Percentiles rank a stretch among this genome's conserved stretches.
These are phyloP conservation scores for Fragilariopsis cylindrus DNA, from an alignment of 108 stramenopile species.

Conservation along the genomic window DNA sequence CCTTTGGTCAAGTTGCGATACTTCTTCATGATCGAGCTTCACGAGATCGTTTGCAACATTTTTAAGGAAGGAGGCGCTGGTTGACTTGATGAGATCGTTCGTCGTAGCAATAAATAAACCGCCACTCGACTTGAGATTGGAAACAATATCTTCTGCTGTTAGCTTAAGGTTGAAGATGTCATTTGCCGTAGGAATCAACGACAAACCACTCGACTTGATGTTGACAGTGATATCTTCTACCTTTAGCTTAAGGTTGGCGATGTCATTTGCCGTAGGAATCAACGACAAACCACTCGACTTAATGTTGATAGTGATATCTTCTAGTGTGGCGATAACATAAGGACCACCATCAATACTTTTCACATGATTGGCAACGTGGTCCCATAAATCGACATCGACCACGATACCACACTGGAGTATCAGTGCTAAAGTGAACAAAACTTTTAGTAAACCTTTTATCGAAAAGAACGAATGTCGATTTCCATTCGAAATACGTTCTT, in stretches of 20 bases:
- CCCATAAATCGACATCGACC: neutral
- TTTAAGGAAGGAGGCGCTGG: too few relatives aligned
- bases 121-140: neutral
- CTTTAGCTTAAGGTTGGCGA: neutral
- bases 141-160: neutral
- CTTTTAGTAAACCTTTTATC: neutral
- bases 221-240: neutral
- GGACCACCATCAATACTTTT: neutral
- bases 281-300: slow-evolving; percentile 1
- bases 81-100: neutral
- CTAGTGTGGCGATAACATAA: neutral
- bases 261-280: neutral
- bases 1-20: too few relatives aligned
- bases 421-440: neutral
- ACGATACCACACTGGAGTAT: slow-evolving; percentile 5
- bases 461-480: neutral
- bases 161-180: neutral
- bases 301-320: neutral
- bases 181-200: slow-evolving; percentile 1
- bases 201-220: neutral
- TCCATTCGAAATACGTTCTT: neutral
- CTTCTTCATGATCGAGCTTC: too few relatives aligned
- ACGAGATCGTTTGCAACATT: too few relatives aligned
- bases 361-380: neutral
- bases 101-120: neutral